phyloP scores from a whole-genome alignment of 352 stramenopile genomes.

The Saprolegnia parasitica region DNA sequence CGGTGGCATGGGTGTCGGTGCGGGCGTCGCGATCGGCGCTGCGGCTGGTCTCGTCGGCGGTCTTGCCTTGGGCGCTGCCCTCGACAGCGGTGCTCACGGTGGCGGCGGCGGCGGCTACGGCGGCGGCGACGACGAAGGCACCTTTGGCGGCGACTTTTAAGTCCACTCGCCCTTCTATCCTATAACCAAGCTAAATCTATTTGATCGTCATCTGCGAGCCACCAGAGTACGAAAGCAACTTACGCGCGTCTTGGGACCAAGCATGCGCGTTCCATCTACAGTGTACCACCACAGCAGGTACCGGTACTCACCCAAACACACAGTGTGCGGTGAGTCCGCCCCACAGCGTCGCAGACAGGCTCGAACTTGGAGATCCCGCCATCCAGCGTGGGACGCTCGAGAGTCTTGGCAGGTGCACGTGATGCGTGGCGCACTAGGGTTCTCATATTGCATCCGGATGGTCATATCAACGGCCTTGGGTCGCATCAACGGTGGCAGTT shows the following conservation, averaged over 20 bases:
- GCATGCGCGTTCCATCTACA: too few relatives aligned
- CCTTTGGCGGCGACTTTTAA: conserved; percentile 23
- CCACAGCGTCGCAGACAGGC: too few relatives aligned
- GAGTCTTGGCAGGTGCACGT: too few relatives aligned
- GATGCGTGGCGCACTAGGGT: too few relatives aligned
- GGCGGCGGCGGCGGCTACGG: not conserved
- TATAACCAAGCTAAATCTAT: conserved; percentile 3
- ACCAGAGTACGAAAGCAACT: not conserved
- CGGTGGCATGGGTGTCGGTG: conserved; percentile 12
- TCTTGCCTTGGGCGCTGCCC: conserved; percentile 9
- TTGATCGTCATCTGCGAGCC: not conserved
- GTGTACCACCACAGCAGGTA: too few relatives aligned
- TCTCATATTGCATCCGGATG: too few relatives aligned
- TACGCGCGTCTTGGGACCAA: not conserved
- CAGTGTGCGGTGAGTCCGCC: too few relatives aligned
- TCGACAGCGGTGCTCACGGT: conserved; percentile 9
- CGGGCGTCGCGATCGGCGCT: conserved; percentile 18
- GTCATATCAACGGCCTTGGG: too few relatives aligned
- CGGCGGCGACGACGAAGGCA: not conserved
- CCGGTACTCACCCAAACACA: too few relatives aligned
- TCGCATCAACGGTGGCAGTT: too few relatives aligned
- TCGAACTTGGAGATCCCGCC: too few relatives aligned
- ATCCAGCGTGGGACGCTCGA: too few relatives aligned
- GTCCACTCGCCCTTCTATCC: conserved; percentile 1
- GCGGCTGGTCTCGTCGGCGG: conserved; percentile 22